A percentile compares a stretch with the other conserved stretches of the same genome.
Conservation (phyloP, 306 rosid species). For the Quercus aquifolioides region DNA sequence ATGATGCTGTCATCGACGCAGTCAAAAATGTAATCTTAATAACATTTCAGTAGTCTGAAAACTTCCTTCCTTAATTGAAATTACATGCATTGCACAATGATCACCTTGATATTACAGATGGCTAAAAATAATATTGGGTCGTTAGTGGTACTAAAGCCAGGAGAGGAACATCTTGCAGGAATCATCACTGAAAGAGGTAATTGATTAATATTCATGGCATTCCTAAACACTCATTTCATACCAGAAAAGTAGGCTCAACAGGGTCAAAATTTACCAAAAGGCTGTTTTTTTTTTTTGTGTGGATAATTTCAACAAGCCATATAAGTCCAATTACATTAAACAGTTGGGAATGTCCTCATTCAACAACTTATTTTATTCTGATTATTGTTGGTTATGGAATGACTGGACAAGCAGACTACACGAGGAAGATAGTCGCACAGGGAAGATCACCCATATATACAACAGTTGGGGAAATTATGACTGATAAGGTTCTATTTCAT, state of each 20-base stretch:
- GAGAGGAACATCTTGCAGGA: constrained; percentile 63
- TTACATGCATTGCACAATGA: background rate
- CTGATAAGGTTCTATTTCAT: constrained; percentile 55
- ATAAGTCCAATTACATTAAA: background rate
- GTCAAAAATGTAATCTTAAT: constrained; percentile 45
- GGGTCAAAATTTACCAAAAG: background rate
- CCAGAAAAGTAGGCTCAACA: background rate
- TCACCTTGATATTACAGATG: constrained; percentile 52
- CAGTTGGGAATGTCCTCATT: too few species aligned
- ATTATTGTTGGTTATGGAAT: constrained; percentile 6
- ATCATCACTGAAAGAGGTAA: constrained; percentile 92
- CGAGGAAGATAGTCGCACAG: constrained; percentile 66
- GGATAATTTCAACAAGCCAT: background rate
- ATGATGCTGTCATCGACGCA: constrained; percentile 62
- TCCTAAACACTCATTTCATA: background rate
- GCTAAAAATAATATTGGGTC: constrained; percentile 73
- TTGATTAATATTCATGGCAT: background rate
- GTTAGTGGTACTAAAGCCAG: constrained; percentile 74
- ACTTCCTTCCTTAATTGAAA: background rate
- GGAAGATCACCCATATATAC: constrained; percentile 75
- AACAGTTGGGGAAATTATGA: constrained; percentile 78
- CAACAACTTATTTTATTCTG: background rate
- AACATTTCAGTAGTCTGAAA: constrained; percentile 3
- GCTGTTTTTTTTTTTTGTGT: background rate
- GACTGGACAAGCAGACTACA: constrained; percentile 48